Evolutionary conservation across 2,329 filamentous ascomycete species (phyloP).

Genomic region (Arthroderma sp.): DNA sequence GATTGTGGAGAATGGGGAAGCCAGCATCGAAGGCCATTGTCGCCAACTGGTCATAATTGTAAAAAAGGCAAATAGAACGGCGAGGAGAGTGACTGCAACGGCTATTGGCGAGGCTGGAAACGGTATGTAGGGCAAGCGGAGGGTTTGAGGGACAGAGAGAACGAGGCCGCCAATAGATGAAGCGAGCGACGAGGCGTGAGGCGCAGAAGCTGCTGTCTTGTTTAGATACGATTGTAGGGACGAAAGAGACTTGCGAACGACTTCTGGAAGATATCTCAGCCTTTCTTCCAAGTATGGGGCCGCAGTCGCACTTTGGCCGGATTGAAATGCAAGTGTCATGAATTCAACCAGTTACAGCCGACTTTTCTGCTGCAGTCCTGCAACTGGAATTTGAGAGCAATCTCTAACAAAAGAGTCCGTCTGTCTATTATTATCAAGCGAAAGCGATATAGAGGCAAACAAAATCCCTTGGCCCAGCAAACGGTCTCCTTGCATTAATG

Average conservation of each 20-base stretch:
- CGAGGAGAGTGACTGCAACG: constrained; percentile 17
- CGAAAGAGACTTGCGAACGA: background rate
- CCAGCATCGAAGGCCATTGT: constrained; percentile 2
- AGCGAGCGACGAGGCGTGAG: constrained; percentile 9
- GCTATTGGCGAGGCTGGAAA: constrained; percentile 16
- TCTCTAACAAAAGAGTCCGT: no score
- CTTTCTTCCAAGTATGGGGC: constrained; percentile 22
- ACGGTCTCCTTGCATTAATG: no score
- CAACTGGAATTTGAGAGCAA: no score
- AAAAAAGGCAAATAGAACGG: constrained; percentile 8
- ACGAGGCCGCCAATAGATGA: constrained; percentile 14
- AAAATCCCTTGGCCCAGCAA: no score
- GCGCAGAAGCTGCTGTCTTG: background rate
- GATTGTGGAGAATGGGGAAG: background rate
- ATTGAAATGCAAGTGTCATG: constrained; percentile 28
- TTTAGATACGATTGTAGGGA: constrained; percentile 9
- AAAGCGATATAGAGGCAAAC: no score
- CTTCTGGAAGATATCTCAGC: background rate
- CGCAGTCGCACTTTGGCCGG: constrained; percentile 29
- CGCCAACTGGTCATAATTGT: constrained; percentile 23
- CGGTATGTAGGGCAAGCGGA: constrained; percentile 4
- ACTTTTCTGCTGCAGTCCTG: no score
- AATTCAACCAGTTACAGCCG: constrained; percentile 7
- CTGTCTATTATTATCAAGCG: no score
- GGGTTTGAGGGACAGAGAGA: constrained; percentile 15